These are phyloP conservation scores for Kuraishia piskuri DNA, from an alignment of 805 yeast species.

Conservation along the genomic window DNA sequence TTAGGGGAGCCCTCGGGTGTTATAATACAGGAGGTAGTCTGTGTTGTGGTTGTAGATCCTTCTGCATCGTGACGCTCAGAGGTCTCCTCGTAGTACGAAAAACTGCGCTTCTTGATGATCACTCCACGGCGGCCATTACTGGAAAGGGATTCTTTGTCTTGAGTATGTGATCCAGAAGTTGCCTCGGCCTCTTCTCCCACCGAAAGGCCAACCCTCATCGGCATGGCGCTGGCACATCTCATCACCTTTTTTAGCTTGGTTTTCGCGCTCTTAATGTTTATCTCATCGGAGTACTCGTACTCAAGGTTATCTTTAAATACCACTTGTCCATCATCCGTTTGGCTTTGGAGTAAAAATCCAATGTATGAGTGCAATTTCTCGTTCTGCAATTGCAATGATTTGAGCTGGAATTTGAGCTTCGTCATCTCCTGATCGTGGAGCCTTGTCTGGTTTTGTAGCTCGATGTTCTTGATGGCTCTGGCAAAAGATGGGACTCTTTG, in stretches of 20 bases:
- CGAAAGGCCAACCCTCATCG: constrained; percentile 8
- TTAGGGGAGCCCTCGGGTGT: neutral
- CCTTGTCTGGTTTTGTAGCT: constrained; percentile 4
- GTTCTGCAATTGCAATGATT: constrained; percentile 44
- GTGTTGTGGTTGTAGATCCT: neutral
- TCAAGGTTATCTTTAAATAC: constrained; percentile 13
- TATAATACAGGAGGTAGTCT: neutral
- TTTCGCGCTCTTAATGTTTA: constrained; percentile 39
- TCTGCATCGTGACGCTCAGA: neutral
- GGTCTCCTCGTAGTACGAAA: neutral
- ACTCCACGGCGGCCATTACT: neutral
- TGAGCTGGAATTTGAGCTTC: constrained; percentile 43
- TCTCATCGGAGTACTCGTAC: constrained; percentile 43
- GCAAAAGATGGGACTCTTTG: neutral
- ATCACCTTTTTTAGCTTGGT: constrained; percentile 28
- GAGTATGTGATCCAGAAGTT: neutral
- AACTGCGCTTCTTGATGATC: neutral
- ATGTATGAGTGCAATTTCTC: constrained; percentile 49
- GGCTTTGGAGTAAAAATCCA: constrained; percentile 46
- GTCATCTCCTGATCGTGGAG: constrained; percentile 35
- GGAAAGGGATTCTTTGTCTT: neutral
- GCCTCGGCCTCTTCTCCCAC: neutral
- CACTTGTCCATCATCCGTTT: constrained; percentile 20
- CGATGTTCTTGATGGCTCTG: constrained; percentile 1
- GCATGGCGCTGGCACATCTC: constrained; percentile 23